These are phyloP conservation scores for Saccharomycopsis phalli DNA, from an alignment of 1,139 yeast genomes.

Conservation along the genomic window DNA sequence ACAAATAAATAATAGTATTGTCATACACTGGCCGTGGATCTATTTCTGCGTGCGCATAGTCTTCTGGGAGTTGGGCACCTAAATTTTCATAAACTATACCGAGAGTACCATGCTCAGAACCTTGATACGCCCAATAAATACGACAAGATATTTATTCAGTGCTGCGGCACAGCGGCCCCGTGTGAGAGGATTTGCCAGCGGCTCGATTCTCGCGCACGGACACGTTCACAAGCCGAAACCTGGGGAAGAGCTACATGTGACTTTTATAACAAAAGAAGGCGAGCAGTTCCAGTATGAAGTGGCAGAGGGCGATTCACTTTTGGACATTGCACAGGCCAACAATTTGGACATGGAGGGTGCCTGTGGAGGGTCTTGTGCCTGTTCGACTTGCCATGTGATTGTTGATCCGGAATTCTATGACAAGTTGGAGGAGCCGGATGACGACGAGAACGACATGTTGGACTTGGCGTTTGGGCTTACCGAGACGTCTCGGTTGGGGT, in stretches of 20 bases:
- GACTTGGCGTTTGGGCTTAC: constrained; percentile 96
- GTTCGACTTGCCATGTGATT: constrained; percentile 94
- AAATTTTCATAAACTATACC: too few relatives aligned
- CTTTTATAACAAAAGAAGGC: constrained; percentile 91
- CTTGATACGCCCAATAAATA: too few relatives aligned
- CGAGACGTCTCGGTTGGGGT: constrained; percentile 91
- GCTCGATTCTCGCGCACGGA: constrained; percentile 43
- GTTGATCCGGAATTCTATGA: constrained; percentile 94
- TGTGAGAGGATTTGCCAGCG: neutral
- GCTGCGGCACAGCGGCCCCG: neutral
- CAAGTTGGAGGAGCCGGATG: constrained; percentile 86
- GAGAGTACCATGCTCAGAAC: too few relatives aligned
- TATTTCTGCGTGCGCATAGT: too few relatives aligned
- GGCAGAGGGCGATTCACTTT: constrained; percentile 81
- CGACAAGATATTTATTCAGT: too few relatives aligned
- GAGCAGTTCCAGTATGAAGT: constrained; percentile 73
- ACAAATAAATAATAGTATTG: too few relatives aligned
- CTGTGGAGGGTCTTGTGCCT: constrained; percentile 98
- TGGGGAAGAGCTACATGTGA: constrained; percentile 84
- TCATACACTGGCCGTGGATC: too few relatives aligned
- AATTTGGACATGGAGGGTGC: constrained; percentile 97
- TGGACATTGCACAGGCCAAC: constrained; percentile 93
- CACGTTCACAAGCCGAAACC: constrained; percentile 84
- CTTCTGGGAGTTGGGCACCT: too few relatives aligned
- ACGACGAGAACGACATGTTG: constrained; percentile 96